Evolutionary conservation across 108 stramenopile genomes (phyloP), one percentile per base, ranked within the genome.

Genomic region (Nitzschia sp.): DNA sequence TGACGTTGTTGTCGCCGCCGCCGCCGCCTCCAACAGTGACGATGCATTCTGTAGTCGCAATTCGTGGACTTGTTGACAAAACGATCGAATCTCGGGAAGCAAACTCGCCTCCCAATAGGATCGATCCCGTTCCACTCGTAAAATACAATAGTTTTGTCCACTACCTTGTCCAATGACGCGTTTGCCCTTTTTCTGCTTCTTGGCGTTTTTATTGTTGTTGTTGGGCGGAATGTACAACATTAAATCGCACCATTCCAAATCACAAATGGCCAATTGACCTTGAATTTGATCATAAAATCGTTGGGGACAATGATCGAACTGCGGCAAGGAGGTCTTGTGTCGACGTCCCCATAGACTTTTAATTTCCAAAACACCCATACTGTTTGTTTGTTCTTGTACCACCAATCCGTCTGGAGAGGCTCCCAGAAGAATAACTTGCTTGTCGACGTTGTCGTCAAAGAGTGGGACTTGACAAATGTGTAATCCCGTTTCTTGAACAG

Each of bases 391-490:
- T 18, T 28, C 34, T 11, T 68, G 58, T 13, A 36, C 31, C 2
- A 79, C 73, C 18, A 80, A n/a, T 9, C 79, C 79, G 56, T 80
- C 79, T 13, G 79, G 79, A 25, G 70, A 71, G 19, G 79, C 79
- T 8, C 79, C 79, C 19, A 60, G 18, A 5, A 51, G 21, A 19
- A 51, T 4, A 6, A 13, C 6, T 13, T 9, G 13, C 38, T 6
- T 6, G 9, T 6, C 6, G 9, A 13, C 6, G 6, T 6, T 9
- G 6, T 6, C 9, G 13, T 42, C 38, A 13, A 6, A 13, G 6
- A 9, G 6, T 42, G 63, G 49, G 49, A 51, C 21, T 31, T 28
- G n/a, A 24, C 54, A 19, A 0, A 76, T 59, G 21, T 72, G 62
- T 36, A 80, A 42, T 19, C 79, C 79, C 6, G 79, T 80, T 54